phyloP scores from a whole-genome alignment of 2,329 filamentous ascomycete species.

The Clarireedia hainanense region DNA sequence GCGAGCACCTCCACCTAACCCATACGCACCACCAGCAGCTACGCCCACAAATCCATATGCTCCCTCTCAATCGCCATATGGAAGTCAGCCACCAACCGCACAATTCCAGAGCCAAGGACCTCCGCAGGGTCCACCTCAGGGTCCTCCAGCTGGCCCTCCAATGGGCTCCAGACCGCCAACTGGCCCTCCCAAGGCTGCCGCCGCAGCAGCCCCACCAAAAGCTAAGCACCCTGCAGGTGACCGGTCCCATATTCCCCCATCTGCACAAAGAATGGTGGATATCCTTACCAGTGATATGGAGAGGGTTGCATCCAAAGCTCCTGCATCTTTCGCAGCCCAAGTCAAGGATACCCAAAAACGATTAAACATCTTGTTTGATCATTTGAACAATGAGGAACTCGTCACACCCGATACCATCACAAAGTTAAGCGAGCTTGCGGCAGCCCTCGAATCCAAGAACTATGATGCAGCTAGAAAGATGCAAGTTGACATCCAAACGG shows the following conservation, averaged over 20 bases:
- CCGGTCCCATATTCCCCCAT: constrained; percentile 75
- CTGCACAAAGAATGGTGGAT: constrained; percentile 71
- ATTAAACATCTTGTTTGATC: constrained; percentile 88
- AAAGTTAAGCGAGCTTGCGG: constrained; percentile 55
- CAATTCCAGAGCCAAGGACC: constrained; percentile 33
- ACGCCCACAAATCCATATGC: constrained; percentile 51
- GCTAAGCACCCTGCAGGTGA: constrained; percentile 74
- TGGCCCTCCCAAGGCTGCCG: constrained; percentile 18
- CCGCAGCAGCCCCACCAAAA: constrained; percentile 41
- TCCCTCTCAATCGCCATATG: constrained; percentile 48
- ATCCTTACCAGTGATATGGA: constrained; percentile 79
- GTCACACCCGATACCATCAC: constrained; percentile 72
- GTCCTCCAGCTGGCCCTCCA: constrained; percentile 30
- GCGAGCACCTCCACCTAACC: constrained; percentile 40
- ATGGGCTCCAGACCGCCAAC: constrained; percentile 38
- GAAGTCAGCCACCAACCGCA: constrained; percentile 35
- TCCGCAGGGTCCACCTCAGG: constrained; percentile 36
- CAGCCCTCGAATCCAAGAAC: constrained; percentile 60
- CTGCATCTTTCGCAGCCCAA: constrained; percentile 76
- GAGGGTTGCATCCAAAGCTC: constrained; percentile 77
- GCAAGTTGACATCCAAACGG: constrained; percentile 67
- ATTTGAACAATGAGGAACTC: constrained; percentile 91
- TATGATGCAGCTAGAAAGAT: constrained; percentile 60
- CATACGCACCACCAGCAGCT: constrained; percentile 35
- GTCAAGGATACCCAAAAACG: constrained; percentile 93